Evolutionary conservation across 192 early-diverging fungal species (phyloP).

Genomic region (Gaertneriomyces semiglobifer): DNA sequence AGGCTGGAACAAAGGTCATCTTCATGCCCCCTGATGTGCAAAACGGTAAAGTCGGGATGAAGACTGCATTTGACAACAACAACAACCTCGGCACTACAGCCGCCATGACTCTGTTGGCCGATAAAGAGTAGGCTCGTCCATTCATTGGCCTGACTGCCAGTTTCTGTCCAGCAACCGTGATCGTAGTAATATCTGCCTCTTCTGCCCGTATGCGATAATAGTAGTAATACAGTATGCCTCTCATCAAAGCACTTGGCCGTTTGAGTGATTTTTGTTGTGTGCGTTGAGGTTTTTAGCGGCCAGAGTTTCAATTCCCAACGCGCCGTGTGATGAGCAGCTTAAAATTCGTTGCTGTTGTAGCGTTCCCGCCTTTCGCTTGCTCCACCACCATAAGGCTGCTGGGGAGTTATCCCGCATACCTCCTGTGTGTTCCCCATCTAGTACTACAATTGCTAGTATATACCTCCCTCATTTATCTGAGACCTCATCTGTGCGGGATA

Average conservation of each 20-base stretch:
- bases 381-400: too few relatives aligned
- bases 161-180: background rate
- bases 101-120: background rate
- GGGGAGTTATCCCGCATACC: too few relatives aligned
- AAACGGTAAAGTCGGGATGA: too few relatives aligned
- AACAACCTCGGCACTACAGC: background rate
- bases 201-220: background rate
- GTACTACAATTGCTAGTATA: too few relatives aligned
- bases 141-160: background rate
- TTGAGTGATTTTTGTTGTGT: background rate
- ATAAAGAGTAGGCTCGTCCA: background rate
- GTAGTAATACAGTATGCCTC: background rate
- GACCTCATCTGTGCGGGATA: too few relatives aligned
- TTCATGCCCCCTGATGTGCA: conserved; percentile 20
- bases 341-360: too few relatives aligned
- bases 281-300: background rate
- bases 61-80: too few relatives aligned
- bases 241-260: background rate
- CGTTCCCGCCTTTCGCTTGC: too few relatives aligned
- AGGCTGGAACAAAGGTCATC: conserved; percentile 61
- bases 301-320: background rate
- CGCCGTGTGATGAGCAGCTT: background rate
- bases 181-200: background rate
- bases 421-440: too few relatives aligned
- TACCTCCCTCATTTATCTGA: too few relatives aligned